phyloP scores from a whole-genome alignment of 2,329 filamentous ascomycete genomes.

The Thelonectria olida region DNA sequence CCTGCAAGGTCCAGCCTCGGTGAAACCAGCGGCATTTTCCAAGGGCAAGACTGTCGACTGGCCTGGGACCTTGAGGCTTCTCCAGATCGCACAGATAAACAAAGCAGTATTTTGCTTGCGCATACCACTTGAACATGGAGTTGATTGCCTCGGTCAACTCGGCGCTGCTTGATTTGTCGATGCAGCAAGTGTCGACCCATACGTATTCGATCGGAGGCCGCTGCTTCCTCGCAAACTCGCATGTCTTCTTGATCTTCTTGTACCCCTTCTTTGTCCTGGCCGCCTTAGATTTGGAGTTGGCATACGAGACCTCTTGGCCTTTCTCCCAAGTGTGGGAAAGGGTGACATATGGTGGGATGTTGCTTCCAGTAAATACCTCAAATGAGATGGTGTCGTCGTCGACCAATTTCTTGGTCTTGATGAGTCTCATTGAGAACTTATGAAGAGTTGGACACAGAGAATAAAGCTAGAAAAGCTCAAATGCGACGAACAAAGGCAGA shows the following conservation, averaged over 20 bases:
- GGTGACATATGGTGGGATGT: not conserved
- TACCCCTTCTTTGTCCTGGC: not conserved
- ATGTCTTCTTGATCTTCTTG: slow-evolving; percentile 3
- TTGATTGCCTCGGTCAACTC: slow-evolving; percentile 43
- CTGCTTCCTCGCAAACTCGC: not conserved
- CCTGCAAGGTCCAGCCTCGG: slow-evolving; percentile 3
- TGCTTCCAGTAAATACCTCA: not conserved
- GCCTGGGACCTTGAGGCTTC: slow-evolving; percentile 2
- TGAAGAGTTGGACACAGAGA: no score
- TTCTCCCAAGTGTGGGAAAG: slow-evolving; percentile 4
- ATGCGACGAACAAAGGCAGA: no score
- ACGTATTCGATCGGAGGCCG: slow-evolving; percentile 12
- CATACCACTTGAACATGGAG: slow-evolving; percentile 34
- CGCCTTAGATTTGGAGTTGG: not conserved
- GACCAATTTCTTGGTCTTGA: not conserved
- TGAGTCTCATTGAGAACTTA: not conserved
- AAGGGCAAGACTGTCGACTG: not conserved
- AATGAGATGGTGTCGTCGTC: not conserved
- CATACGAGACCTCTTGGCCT: not conserved
- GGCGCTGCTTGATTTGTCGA: slow-evolving; percentile 24
- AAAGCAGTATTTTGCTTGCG: slow-evolving; percentile 34
- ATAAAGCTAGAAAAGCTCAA: no score
- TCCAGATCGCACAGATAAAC: slow-evolving; percentile 29
- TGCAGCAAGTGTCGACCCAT: slow-evolving; percentile 9
- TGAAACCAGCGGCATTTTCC: not conserved